These are phyloP conservation scores for Albugo candida DNA, from an alignment of 352 stramenopile genomes.

Conservation along the genomic window DNA sequence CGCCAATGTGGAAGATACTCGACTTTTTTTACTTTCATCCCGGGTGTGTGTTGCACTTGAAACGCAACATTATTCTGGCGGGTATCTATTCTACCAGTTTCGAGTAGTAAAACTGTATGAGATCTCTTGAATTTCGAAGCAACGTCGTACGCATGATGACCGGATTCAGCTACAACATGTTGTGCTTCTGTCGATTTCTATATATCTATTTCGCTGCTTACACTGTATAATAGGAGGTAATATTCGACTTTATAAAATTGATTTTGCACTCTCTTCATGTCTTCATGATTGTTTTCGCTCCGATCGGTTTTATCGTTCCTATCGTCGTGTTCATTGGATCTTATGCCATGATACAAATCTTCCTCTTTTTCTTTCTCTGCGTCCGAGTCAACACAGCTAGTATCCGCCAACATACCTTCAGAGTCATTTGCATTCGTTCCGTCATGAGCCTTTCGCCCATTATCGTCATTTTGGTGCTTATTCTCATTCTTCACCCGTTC, in stretches of 20 bases:
- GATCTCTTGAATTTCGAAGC: no score
- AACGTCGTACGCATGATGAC: no score
- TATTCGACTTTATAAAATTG: constrained; percentile 75
- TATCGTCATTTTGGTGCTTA: constrained; percentile 7
- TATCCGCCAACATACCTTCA: constrained; percentile 14
- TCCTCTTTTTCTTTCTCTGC: constrained; percentile 3
- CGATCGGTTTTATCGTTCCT: constrained; percentile 30
- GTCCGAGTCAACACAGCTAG: background rate
- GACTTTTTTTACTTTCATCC: no score
- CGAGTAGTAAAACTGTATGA: no score
- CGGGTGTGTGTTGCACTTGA: no score
- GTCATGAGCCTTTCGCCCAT: background rate
- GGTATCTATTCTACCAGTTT: no score
- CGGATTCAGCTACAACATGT: no score
- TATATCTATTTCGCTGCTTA: no score
- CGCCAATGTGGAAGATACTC: no score
- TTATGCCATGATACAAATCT: constrained; percentile 3
- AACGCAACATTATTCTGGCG: no score
- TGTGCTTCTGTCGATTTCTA: no score
- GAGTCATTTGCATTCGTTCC: constrained; percentile 15
- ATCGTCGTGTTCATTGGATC: constrained; percentile 20
- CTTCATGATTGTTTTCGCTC: constrained; percentile 37
- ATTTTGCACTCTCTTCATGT: constrained; percentile 19
- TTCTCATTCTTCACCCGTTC: constrained; percentile 11
- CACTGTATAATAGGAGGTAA: no score